Evolutionary conservation across 192 early-diverging fungal species (phyloP).

Genomic region (Coemansia furcata): DNA sequence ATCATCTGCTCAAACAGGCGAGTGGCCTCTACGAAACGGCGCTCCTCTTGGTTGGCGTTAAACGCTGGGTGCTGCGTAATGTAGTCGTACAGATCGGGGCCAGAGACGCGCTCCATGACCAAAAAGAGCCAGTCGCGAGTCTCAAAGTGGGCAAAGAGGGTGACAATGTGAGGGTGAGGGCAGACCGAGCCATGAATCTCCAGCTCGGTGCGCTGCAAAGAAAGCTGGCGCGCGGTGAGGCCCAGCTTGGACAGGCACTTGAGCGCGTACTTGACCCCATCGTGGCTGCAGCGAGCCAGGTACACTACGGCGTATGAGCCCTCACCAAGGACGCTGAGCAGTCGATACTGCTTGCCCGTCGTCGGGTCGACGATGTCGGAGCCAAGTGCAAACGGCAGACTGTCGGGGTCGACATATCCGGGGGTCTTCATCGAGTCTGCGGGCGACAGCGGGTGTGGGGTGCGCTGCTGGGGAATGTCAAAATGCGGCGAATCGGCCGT

Average conservation of each 20-base stretch:
- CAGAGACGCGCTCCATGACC: slow-evolving; percentile 61
- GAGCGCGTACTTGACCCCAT: slow-evolving; percentile 61
- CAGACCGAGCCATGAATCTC: slow-evolving; percentile 63
- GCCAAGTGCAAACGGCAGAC: slow-evolving; percentile 53
- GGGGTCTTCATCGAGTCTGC: slow-evolving; percentile 50
- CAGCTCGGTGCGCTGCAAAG: slow-evolving; percentile 66
- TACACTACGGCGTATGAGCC: slow-evolving; percentile 81
- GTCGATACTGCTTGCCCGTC: slow-evolving; percentile 42
- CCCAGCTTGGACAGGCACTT: slow-evolving; percentile 70
- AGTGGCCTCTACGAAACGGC: slow-evolving; percentile 50
- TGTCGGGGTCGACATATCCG: slow-evolving; percentile 48
- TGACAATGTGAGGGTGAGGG: slow-evolving; percentile 65
- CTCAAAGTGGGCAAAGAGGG: slow-evolving; percentile 64
- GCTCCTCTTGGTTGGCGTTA: slow-evolving; percentile 50
- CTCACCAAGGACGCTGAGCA: slow-evolving; percentile 61
- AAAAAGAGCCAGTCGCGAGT: slow-evolving; percentile 61
- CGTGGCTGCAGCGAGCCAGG: slow-evolving; percentile 58
- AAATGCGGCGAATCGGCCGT: slow-evolving; percentile 25
- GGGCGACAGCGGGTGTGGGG: slow-evolving; percentile 48
- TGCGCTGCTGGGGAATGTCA: slow-evolving; percentile 36
- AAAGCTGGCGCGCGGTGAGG: slow-evolving; percentile 56
- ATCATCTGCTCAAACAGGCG: slow-evolving; percentile 67
- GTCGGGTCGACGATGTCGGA: slow-evolving; percentile 43
- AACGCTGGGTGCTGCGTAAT: slow-evolving; percentile 53
- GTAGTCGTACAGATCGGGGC: slow-evolving; percentile 57